These are phyloP conservation scores for Monilinia vaccinii-corymbosi DNA, from an alignment of 2,329 filamentous ascomycete genomes.

Conservation along the genomic window DNA sequence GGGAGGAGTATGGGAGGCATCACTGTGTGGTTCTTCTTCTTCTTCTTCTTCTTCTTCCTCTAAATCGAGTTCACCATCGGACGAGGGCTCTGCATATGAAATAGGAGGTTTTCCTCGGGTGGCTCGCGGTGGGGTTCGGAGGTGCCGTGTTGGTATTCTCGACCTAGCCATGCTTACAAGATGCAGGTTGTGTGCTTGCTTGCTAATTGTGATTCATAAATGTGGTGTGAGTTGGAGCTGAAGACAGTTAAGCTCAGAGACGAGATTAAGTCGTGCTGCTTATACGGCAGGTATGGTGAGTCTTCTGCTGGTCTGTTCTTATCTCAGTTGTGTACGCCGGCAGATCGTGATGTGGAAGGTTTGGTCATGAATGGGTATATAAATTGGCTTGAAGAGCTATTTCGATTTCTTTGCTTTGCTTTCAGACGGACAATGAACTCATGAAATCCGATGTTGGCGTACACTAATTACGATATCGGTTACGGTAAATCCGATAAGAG, in stretches of 20 bases:
- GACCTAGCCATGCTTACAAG: conserved; percentile 1
- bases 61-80: conserved; percentile 7
- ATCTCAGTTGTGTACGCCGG: neutral
- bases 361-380: neutral
- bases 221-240: neutral
- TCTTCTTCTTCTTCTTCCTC: neutral
- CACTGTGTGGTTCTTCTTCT: neutral
- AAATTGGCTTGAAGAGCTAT: neutral
- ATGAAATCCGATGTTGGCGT: neutral
- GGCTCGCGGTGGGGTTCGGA: conserved; percentile 1
- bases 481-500: conserved; percentile 3
- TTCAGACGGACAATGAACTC: neutral
- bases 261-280: no score
- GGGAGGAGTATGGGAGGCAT: neutral
- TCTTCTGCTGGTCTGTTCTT: neutral
- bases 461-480: neutral
- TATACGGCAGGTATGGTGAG: neutral
- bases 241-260: neutral
- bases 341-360: neutral
- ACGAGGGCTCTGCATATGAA: conserved; percentile 8
- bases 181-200: neutral
- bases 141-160: neutral
- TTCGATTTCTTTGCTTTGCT: neutral
- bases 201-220: neutral
- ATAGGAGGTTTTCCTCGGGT: conserved; percentile 3